A percentile compares a stretch with the other conserved stretches of the same genome.
phyloP scores from a whole-genome alignment of 192 early-diverging fungal genomes.

The Rhizophlyctis rosea region DNA sequence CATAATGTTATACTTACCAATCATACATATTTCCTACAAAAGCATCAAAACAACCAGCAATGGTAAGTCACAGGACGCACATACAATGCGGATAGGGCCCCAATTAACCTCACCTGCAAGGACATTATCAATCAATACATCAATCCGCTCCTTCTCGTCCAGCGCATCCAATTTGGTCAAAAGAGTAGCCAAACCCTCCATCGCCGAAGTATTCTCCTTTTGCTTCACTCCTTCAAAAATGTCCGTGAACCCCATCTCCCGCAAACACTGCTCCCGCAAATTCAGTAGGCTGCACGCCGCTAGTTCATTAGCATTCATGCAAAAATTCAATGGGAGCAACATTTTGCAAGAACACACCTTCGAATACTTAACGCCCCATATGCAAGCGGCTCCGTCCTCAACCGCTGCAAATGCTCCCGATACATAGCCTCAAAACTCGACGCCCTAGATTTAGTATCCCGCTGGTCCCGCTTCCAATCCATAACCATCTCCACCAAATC shows the following conservation, averaged over 20 bases:
- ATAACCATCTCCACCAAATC: conserved; percentile 62
- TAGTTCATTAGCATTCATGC: too few species aligned
- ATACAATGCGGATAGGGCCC: background rate
- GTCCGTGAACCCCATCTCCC: conserved; percentile 77
- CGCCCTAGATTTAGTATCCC: conserved; percentile 22
- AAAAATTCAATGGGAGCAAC: too few species aligned
- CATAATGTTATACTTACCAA: conserved; percentile 46
- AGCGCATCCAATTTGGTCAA: conserved; percentile 50
- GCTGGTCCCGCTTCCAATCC: conserved; percentile 28
- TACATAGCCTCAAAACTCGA: conserved; percentile 63
- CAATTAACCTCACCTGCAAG: conserved; percentile 45
- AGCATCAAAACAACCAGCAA: background rate
- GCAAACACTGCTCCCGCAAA: conserved; percentile 77
- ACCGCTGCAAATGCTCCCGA: conserved; percentile 56
- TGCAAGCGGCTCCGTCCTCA: conserved; percentile 65
- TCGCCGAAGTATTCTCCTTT: conserved; percentile 61
- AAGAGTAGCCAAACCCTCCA: conserved; percentile 47
- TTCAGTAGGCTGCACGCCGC: conserved; percentile 50
- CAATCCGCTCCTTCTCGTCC: conserved; percentile 31
- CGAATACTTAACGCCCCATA: conserved; percentile 74
- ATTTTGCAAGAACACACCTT: conserved; percentile 32
- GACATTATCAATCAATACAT: conserved; percentile 59
- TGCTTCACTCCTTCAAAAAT: conserved; percentile 70
- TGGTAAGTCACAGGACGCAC: too few species aligned
- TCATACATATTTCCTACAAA: conserved; percentile 74